These are phyloP conservation scores for Fusarium devonianum DNA, from an alignment of 2,329 filamentous ascomycete species.

Conservation along the genomic window DNA sequence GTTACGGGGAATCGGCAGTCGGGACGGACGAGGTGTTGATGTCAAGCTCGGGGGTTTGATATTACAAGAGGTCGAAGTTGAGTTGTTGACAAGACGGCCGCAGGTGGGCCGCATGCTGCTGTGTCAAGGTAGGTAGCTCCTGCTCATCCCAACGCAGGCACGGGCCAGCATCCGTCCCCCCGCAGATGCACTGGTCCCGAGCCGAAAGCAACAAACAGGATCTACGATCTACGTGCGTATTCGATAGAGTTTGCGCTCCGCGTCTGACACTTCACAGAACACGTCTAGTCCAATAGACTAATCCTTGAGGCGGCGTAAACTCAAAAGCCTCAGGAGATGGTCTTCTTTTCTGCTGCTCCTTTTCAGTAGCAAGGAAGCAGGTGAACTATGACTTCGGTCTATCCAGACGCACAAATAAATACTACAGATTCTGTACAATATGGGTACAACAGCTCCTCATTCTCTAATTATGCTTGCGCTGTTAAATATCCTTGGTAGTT, in stretches of 20 bases:
- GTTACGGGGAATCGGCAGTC: background rate
- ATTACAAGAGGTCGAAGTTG: slow-evolving; percentile 26
- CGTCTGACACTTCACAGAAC: no score
- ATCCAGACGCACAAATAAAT: slow-evolving; percentile 24
- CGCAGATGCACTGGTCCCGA: background rate
- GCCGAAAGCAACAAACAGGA: background rate
- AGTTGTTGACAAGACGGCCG: slow-evolving; percentile 32
- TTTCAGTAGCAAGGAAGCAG: slow-evolving; percentile 1
- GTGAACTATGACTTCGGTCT: slow-evolving; percentile 18
- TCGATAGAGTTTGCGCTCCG: no score
- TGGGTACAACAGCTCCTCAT: slow-evolving; percentile 20
- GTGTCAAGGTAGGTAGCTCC: slow-evolving; percentile 33
- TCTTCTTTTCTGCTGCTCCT: slow-evolving; percentile 13
- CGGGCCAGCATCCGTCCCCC: slow-evolving; percentile 36
- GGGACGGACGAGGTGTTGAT: background rate
- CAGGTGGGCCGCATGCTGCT: slow-evolving; percentile 32
- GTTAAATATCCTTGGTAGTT: slow-evolving; percentile 57
- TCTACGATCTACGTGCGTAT: no score
- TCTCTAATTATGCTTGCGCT: slow-evolving; percentile 1
- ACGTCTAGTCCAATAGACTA: no score
- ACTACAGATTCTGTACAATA: slow-evolving; percentile 36
- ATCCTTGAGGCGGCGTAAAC: background rate
- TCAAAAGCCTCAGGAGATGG: slow-evolving; percentile 16
- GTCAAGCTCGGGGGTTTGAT: slow-evolving; percentile 10
- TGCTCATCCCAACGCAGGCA: slow-evolving; percentile 17